Base-by-base conservation (phyloP, 2,329 filamentous ascomycete genomes). In the Sclerotinia nivalis region DNA sequence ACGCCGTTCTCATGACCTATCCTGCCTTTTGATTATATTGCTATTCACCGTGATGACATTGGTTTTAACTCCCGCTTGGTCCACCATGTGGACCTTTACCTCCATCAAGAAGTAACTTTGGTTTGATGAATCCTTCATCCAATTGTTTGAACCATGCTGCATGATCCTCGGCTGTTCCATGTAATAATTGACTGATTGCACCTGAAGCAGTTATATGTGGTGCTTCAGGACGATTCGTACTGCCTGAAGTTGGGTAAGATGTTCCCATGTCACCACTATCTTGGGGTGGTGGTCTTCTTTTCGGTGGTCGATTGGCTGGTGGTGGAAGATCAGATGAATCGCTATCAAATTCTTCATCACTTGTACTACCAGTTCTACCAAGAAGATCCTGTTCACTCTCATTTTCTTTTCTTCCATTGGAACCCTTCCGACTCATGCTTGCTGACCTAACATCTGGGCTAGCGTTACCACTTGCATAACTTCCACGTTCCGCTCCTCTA, bases 71-170 rank as follows among this genome's bases (percentile, higher is more conserved):
- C 22, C 68, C 68, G 25, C 72, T 73, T n/a, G 74, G 71, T 9
- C 76, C 76, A 58, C 74, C 73, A 66, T 76, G 73, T 52, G 74
- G 73, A 5, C 75, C 74, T 55, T 77, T 79, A 4, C 78, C 78
- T 20, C 90, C 91, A 81, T 97, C 94, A 28, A 98, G 85, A 73
- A 98, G 81, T 69, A 98, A 82, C 78, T 90, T 92, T 25, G 95
- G 95, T 84, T 98, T 98, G 80, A 98, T 94, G 79, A 93, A 97
- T 71, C 94, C 93, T 80, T 99, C 96, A 79, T 99, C 96, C 71
- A 99, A 83, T 81, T 97, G 94, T 74, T 89, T 90, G 80, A 99
- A 97, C 82, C 96, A 88, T 59, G 91, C 93, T 13, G 92, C 91
- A 58, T 96, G 93, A 79, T 99, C 96, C 65, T 97, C 93, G 0